These are phyloP conservation scores for Lodderomyces parapsilosis DNA, from an alignment of 1,139 yeast species.

Conservation along the genomic window DNA sequence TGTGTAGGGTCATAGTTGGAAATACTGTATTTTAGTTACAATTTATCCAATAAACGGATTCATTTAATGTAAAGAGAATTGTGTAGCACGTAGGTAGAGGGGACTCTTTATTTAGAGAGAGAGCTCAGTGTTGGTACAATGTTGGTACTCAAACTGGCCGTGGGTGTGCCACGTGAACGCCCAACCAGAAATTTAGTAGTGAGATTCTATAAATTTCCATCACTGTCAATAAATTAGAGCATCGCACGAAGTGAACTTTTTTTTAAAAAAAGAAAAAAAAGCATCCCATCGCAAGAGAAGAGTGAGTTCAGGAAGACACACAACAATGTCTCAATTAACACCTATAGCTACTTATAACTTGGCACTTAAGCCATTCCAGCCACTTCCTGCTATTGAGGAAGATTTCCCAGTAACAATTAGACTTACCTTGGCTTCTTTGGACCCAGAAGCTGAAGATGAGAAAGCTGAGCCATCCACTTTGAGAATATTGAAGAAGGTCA, in stretches of 20 bases:
- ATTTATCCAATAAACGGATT: conserved; percentile 2
- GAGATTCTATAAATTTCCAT: conserved; percentile 6
- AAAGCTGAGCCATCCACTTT: conserved; percentile 84
- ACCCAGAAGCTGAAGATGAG: conserved; percentile 80
- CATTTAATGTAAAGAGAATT: neutral
- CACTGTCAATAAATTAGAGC: no score
- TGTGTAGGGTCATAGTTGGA: neutral
- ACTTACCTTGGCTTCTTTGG: conserved; percentile 92
- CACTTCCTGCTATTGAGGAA: conserved; percentile 81
- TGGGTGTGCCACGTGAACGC: neutral
- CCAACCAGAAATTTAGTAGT: neutral
- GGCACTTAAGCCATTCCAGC: conserved; percentile 81
- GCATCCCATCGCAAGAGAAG: neutral
- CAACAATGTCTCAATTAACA: conserved; percentile 59
- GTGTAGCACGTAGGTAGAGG: no score
- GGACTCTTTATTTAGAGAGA: no score
- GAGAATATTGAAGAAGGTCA: conserved; percentile 76
- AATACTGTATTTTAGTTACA: conserved; percentile 3
- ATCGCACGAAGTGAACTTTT: conserved; percentile 5
- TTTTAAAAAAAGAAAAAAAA: neutral
- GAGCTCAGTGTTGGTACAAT: no score
- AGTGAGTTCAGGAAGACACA: neutral
- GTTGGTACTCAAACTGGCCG: neutral
- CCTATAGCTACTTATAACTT: conserved; percentile 86
- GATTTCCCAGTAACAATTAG: conserved; percentile 88